Evolutionary conservation across 768 basidiomycete genomes (phyloP).

Genomic region (Piloderma croceum): DNA sequence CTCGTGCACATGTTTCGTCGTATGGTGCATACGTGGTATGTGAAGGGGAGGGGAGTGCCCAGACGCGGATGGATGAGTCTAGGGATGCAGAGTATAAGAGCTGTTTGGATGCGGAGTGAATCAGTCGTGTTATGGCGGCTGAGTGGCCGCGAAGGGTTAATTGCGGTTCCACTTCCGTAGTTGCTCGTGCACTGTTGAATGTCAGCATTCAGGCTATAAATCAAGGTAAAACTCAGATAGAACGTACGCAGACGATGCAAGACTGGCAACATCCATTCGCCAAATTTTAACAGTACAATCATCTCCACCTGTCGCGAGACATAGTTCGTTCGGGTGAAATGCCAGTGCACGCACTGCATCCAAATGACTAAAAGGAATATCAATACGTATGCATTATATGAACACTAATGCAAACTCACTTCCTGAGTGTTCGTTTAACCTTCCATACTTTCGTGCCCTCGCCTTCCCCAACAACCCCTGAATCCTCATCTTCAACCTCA

Average conservation of each 20-base stretch:
- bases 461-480: conserved; percentile 58
- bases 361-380: conserved; percentile 59
- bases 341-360: conserved; percentile 88
- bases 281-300: conserved; percentile 96
- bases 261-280: conserved; percentile 74
- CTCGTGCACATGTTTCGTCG: conserved; percentile 71
- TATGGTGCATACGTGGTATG: conserved; percentile 73
- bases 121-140: conserved; percentile 80
- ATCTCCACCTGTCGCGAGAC: conserved; percentile 89
- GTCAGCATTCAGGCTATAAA: conserved; percentile 9
- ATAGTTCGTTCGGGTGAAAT: conserved; percentile 82
- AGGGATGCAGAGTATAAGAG: conserved; percentile 87
- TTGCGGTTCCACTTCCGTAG: conserved; percentile 88
- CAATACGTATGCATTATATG: conserved; percentile 12
- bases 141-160: conserved; percentile 92
- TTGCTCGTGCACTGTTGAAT: conserved; percentile 37
- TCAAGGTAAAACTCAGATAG: conserved; percentile 9
- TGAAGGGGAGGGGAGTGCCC: conserved; percentile 62
- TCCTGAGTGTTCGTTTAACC: conserved; percentile 79
- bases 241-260: conserved; percentile 75
- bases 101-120: conserved; percentile 70
- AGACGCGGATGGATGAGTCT: conserved; percentile 89
- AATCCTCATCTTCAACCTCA: conserved; percentile 60
- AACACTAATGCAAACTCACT: conserved; percentile 51
- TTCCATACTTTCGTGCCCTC: conserved; percentile 78